Base-by-base conservation (phyloP, 2,329 filamentous ascomycete genomes). In the Remersonia thermophila region DNA sequence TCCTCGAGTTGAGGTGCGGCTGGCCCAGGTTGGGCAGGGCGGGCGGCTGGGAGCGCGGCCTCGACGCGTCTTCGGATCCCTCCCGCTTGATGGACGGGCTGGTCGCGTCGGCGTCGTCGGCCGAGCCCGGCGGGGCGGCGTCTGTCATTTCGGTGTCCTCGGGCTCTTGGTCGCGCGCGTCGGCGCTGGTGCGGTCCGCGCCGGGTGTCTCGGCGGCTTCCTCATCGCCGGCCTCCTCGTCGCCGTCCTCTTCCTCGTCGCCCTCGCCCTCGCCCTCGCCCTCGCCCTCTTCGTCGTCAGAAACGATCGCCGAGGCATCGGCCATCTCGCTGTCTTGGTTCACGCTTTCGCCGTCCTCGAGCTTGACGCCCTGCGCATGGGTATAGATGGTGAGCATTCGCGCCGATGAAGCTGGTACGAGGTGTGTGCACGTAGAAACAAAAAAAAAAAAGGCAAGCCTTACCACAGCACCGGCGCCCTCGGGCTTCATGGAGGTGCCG, bases 311-410 rank as follows among this genome's bases (percentile, higher is more conserved):
- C 16, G 60, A 63, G 29, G 59, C 57, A 30, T 77, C 75, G 1
- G 60, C 64, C 60, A 71, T 69, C 40, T 72, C 67, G 45, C 60
- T 65, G 41, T 72, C 69, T 11, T 62, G 60, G 32, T 62, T 62
- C n/a, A 56, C 55, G 11, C 54, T 56, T 11, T 62, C 62, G 27
- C 59, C 62, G 42, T 66, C 62, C 60, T 53, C 55, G 57, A 44
- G 39, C 47, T 62, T 68, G 36, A 57, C 51, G 18, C 45, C 56
- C 62, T 65, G 39, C 8, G 13, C 27, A 17, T 10, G 4, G 8
- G n/a, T 3, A 39, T n/a, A n/a, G n/a, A 15, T 11, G 27, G 53
- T 50, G 30, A 42, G 36, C 25, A 27, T 28, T 12, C 7, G n/a
- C n/a, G n/a, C n/a, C n/a, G n/a, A n/a, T n/a, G n/a, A n/a, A 23